A percentile compares a stretch with the other conserved stretches of the same genome.
phyloP scores from a whole-genome alignment of 805 yeast species.

The Ogataea dorogensis region DNA sequence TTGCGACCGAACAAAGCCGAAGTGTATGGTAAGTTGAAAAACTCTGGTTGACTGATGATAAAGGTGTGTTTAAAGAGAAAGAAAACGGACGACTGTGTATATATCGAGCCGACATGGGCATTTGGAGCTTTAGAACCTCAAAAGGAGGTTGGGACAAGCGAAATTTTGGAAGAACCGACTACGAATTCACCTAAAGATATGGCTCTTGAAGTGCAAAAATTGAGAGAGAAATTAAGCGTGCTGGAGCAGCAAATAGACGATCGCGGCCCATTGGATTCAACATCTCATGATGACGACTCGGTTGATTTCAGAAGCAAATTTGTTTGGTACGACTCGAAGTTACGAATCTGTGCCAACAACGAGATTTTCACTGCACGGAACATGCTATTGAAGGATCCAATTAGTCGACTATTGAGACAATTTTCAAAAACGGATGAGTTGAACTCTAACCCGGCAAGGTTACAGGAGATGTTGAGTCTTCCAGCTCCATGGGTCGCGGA shows the following conservation, averaged over 20 bases:
- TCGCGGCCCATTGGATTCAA: too few species aligned
- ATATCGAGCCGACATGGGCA: slow-evolving; percentile 16
- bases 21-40: slow-evolving; percentile 28
- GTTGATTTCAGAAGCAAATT: slow-evolving; percentile 4
- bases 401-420: slow-evolving; percentile 3
- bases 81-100: slow-evolving; percentile 27
- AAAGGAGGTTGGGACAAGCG: too few species aligned
- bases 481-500: slow-evolving; percentile 3
- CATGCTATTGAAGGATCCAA: slow-evolving; percentile 18
- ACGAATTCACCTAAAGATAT: too few species aligned
- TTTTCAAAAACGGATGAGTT: slow-evolving; percentile 5
- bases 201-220: too few species aligned
- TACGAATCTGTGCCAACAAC: slow-evolving; percentile 1
- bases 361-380: slow-evolving; percentile 15
- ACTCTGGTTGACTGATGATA: not conserved
- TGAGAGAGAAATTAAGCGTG: too few species aligned
- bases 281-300: slow-evolving; percentile 1
- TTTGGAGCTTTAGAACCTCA: slow-evolving; percentile 1
- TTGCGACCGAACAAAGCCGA: slow-evolving; percentile 44
- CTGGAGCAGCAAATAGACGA: too few species aligned
- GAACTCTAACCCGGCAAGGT: slow-evolving; percentile 4
- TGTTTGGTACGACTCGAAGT: not conserved
- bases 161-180: too few species aligned
- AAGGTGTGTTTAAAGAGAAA: slow-evolving; percentile 27
- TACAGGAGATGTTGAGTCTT: slow-evolving; percentile 14